Evolutionary conservation across 768 basidiomycete genomes (phyloP).

Genomic region (Suillus bovinus): DNA sequence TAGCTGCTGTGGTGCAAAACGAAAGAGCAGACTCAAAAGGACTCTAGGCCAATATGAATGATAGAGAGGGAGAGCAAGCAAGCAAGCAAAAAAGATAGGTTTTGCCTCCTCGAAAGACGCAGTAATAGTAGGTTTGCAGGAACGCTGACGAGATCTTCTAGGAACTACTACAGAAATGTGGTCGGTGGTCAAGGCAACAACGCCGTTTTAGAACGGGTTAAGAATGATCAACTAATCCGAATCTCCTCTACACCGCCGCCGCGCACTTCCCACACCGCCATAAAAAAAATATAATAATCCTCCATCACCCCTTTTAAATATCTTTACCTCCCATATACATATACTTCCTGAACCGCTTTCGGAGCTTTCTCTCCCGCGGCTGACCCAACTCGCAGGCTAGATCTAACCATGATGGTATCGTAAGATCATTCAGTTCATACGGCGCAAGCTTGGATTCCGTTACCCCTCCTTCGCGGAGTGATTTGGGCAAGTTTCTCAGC

Average conservation of each 20-base stretch:
- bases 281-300: not conserved
- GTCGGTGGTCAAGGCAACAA: slow-evolving; percentile 58
- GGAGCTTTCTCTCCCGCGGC: slow-evolving; percentile 50
- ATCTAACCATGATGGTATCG: slow-evolving; percentile 70
- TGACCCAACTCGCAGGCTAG: slow-evolving; percentile 65
- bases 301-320: slow-evolving; percentile 14
- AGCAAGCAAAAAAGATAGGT: slow-evolving; percentile 1
- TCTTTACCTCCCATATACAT: slow-evolving; percentile 66
- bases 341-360: slow-evolving; percentile 63
- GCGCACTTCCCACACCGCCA: slow-evolving; percentile 6
- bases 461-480: slow-evolving; percentile 42
- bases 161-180: slow-evolving; percentile 26
- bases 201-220: slow-evolving; percentile 22
- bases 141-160: slow-evolving; percentile 34
- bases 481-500: slow-evolving; percentile 50
- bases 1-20: not conserved
- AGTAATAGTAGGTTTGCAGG: slow-evolving; percentile 17
- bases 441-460: slow-evolving; percentile 59
- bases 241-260: slow-evolving; percentile 4
- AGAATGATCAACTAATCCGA: slow-evolving; percentile 4
- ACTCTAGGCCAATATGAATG: slow-evolving; percentile 1
- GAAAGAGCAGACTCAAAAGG: not conserved
- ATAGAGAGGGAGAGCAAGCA: not conserved
- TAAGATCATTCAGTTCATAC: slow-evolving; percentile 76
- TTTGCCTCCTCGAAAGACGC: slow-evolving; percentile 5